phyloP scores from a whole-genome alignment of 768 basidiomycete genomes.

The Exidia glandulosa region DNA sequence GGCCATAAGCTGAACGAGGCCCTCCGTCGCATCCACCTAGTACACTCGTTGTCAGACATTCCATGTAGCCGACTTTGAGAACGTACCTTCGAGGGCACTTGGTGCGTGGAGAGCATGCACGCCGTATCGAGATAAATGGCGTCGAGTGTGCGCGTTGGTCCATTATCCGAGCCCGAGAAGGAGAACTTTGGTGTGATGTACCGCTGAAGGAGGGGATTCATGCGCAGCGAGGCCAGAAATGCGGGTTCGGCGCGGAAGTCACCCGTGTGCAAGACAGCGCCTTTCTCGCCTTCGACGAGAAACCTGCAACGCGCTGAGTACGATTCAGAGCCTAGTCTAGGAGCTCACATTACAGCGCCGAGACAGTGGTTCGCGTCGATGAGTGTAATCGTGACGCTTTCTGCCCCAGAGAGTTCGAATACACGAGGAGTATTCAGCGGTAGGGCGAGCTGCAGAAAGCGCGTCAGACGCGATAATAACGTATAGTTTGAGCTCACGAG shows the following conservation, averaged over 20 bases:
- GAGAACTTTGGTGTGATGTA: slow-evolving; percentile 37
- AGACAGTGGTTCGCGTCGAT: slow-evolving; percentile 94
- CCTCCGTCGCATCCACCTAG: slow-evolving; percentile 48
- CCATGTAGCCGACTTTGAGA: background rate
- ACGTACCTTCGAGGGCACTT: slow-evolving; percentile 51
- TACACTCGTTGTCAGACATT: background rate
- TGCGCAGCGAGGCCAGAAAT: slow-evolving; percentile 55
- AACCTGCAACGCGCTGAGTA: slow-evolving; percentile 43
- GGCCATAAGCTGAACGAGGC: slow-evolving; percentile 58
- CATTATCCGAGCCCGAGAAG: background rate
- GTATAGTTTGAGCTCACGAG: slow-evolving; percentile 34
- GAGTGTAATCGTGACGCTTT: slow-evolving; percentile 61
- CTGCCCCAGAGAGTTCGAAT: slow-evolving; percentile 44
- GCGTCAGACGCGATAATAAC: background rate
- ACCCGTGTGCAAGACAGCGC: slow-evolving; percentile 81
- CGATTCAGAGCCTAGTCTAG: background rate
- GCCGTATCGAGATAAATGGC: slow-evolving; percentile 82
- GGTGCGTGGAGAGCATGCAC: slow-evolving; percentile 38
- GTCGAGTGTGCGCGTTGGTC: slow-evolving; percentile 34
- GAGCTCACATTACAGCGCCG: slow-evolving; percentile 76
- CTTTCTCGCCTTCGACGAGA: slow-evolving; percentile 58
- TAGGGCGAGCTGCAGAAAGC: slow-evolving; percentile 35
- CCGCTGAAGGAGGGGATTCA: slow-evolving; percentile 61
- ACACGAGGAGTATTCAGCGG: slow-evolving; percentile 53
- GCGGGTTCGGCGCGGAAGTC: slow-evolving; percentile 84